Percentiles rank a stretch among this genome's conserved stretches.
Conservation (phyloP, 2,329 filamentous ascomycete genomes). For the Epichloe sibirici region DNA sequence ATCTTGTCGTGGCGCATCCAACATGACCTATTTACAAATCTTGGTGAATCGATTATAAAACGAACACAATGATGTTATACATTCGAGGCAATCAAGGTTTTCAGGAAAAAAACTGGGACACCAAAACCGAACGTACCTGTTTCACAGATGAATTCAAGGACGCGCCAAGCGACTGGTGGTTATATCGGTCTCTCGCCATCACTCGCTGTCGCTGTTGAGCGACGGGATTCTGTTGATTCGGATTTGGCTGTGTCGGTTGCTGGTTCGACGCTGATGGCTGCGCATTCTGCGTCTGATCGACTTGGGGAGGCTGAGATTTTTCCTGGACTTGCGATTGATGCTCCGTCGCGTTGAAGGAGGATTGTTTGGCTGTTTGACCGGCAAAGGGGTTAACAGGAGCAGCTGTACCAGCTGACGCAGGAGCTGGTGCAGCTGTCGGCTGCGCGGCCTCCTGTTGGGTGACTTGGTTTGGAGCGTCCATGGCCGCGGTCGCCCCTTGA, state of each 20-base stretch:
- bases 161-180: slow-evolving; percentile 54
- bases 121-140: slow-evolving; percentile 40
- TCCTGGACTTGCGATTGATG: slow-evolving; percentile 6
- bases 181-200: slow-evolving; percentile 39
- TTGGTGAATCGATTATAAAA: neutral
- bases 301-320: slow-evolving; percentile 5
- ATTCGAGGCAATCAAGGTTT: neutral
- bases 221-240: slow-evolving; percentile 10
- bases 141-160: slow-evolving; percentile 54
- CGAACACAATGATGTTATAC: neutral
- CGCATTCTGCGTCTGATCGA: slow-evolving; percentile 4
- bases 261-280: slow-evolving; percentile 7
- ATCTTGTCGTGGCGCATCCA: neutral
- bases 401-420: slow-evolving; percentile 2
- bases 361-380: neutral
- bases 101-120: neutral
- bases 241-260: slow-evolving; percentile 3
- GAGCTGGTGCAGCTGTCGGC: neutral
- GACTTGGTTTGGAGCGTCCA: slow-evolving; percentile 2
- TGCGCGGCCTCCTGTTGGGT: neutral
- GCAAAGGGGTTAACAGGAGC: neutral
- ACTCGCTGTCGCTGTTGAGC: slow-evolving; percentile 15
- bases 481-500: slow-evolving; percentile 1
- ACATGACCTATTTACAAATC: neutral
- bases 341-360: neutral